Evolutionary conservation across 306 rosid species (phyloP), one percentile per base, ranked within the genome.

Genomic region (Senna siamea): DNA sequence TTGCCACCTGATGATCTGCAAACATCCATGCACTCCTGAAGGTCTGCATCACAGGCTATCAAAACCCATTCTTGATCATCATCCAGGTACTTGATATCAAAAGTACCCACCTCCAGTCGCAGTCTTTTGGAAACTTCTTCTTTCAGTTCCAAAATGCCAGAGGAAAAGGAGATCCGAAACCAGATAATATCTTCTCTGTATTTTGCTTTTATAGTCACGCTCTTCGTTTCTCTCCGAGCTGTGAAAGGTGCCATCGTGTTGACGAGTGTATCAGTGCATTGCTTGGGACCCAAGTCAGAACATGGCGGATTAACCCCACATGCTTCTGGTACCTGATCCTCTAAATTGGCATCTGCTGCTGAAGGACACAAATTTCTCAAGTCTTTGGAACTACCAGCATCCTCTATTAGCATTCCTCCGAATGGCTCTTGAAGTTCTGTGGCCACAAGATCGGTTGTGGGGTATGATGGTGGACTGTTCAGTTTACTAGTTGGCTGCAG

Each of bases 41-140:
- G 75, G 80, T 93, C 93, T 38, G 90, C 93, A 69, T 89, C 92
- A 35, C 97, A 93, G n/a, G 93, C 89, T 30, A 91, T 80, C 72
- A 87, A 80, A 78, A 91, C 96, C 97, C 93, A 91, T 64, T 91
- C 97, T 0, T 81, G 87, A 81, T 89, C 97, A 70, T 91, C 97
- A 34, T 90, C 98, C 79, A 92, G 73, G 77, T 88, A 90, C 87
- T 92, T 90, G 70, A 93, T 82, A 72, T 91, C 91, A 67, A 87
- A 89, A 40, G 87, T 86, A 14, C 93, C 91, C 35, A 78, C 78
- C 70, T 90, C 92, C 63, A 93, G 32, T 82, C 83, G 89, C 79
- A 93, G 79, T 73, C 93, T 86, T 53, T 86, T 93, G 18, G 87
- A 89, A 63, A 87, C 88, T 86, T 86, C 93, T 19, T 89, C 91